A percentile compares a stretch with the other conserved stretches of the same genome.
Evolutionary conservation across 345 rosid genomes (phyloP).

Genomic region (Gossypium australe): DNA sequence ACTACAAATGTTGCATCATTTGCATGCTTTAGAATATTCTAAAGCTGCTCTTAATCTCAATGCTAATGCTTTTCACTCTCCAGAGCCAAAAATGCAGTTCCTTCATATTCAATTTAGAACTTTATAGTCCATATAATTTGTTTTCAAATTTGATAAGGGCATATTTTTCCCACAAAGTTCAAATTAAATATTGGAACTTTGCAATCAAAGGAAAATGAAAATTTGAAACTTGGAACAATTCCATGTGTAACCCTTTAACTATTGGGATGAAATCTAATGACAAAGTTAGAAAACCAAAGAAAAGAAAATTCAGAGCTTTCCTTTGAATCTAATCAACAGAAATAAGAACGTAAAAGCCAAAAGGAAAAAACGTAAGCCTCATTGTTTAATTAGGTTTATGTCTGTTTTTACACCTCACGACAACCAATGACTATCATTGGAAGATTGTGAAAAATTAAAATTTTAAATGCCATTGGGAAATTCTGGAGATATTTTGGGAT

Average conservation of each 20-base stretch:
- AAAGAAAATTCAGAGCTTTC: not conserved
- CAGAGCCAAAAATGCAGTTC: not conserved
- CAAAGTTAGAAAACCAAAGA: not conserved
- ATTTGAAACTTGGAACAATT: too few relatives aligned
- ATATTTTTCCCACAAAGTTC: too few relatives aligned
- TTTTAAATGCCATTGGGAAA: not conserved
- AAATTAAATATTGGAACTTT: too few relatives aligned
- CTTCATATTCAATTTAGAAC: not conserved
- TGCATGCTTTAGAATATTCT: slow-evolving; percentile 11
- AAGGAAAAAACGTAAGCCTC: too few relatives aligned
- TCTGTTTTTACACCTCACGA: slow-evolving; percentile 6
- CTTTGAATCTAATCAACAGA: not conserved
- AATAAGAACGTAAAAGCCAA: not conserved
- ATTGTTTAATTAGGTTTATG: not conserved
- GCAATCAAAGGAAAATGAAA: too few relatives aligned
- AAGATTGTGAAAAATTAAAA: not conserved
- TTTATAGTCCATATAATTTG: too few relatives aligned
- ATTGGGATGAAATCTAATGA: not conserved
- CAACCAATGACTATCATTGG: slow-evolving; percentile 7
- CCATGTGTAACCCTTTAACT: too few relatives aligned
- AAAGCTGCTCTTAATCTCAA: not conserved
- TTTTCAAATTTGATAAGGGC: too few relatives aligned
- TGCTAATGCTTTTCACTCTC: not conserved
- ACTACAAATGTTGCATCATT: not conserved
- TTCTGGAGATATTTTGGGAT: slow-evolving; percentile 18